A percentile compares a stretch with the other conserved stretches of the same genome.
These are phyloP conservation scores for Claviceps digitariae DNA, from an alignment of 2,329 filamentous ascomycete genomes.

Conservation along the genomic window DNA sequence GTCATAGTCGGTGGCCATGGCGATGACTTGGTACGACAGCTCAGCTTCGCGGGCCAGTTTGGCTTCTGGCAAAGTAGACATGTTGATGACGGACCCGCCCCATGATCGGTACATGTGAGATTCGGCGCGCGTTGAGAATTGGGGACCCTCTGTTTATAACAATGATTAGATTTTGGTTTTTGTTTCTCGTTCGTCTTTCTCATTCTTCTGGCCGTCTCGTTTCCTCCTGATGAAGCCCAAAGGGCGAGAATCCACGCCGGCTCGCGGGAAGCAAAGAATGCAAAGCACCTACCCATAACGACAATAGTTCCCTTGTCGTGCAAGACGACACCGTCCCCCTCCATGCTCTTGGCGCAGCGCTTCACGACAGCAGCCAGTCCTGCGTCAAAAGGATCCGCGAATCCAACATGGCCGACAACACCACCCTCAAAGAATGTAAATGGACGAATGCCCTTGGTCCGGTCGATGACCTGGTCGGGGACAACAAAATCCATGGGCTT, in stretches of 20 bases:
- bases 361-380: conserved; percentile 63
- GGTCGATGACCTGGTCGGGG: conserved; percentile 92
- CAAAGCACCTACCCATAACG: conserved; percentile 70
- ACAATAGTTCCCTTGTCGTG: conserved; percentile 77
- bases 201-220: background rate
- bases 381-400: conserved; percentile 88
- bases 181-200: background rate
- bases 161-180: background rate
- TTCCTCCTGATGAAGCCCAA: background rate
- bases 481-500: conserved; percentile 94
- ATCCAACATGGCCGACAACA: conserved; percentile 85
- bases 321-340: conserved; percentile 71
- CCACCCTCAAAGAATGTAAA: conserved; percentile 94
- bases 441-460: conserved; percentile 85
- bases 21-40: conserved; percentile 95
- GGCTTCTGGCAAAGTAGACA: conserved; percentile 88
- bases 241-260: too few species aligned
- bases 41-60: conserved; percentile 95
- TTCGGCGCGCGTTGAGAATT: conserved; percentile 93
- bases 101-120: conserved; percentile 88
- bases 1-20: conserved; percentile 99
- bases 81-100: conserved; percentile 95
- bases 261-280: background rate
- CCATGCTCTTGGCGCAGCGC: conserved; percentile 58
- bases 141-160: conserved; percentile 63